Conservation (phyloP, 129 eudicot species). For the Tagetes erecta region DNA sequence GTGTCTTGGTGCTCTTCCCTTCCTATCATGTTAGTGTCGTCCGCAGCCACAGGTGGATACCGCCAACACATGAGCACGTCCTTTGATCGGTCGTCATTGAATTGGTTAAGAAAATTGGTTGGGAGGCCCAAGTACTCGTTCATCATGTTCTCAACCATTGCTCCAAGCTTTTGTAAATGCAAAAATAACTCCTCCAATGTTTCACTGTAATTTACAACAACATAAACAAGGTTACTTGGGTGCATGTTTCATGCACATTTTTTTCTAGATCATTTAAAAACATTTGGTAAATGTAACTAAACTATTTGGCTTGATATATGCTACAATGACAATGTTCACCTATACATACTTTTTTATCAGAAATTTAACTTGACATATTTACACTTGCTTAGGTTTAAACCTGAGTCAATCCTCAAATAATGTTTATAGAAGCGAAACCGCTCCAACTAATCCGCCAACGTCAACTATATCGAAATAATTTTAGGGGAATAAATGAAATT, state of each 20-base stretch:
- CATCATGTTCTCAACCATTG: constrained; percentile 20
- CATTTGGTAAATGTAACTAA: not conserved
- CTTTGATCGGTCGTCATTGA: constrained; percentile 24
- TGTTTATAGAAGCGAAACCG: too few species aligned
- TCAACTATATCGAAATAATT: too few species aligned
- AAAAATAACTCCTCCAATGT: constrained; percentile 23
- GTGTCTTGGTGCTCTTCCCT: constrained; percentile 28
- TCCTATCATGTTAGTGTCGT: constrained; percentile 15
- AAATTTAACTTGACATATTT: too few species aligned
- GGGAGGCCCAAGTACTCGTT: constrained; percentile 35
- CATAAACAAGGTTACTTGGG: not conserved
- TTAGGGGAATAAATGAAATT: not conserved
- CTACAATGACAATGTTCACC: not conserved
- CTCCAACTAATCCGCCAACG: too few species aligned
- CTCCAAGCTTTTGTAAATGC: constrained; percentile 24
- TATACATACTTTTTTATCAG: not conserved
- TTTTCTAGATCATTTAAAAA: too few species aligned
- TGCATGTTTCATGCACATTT: not conserved
- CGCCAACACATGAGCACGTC: constrained; percentile 32
- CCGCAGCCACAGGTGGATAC: constrained; percentile 19
- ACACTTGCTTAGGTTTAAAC: too few species aligned
- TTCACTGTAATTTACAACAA: constrained; percentile 18
- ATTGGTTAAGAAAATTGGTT: constrained; percentile 19
- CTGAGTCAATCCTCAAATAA: too few species aligned
- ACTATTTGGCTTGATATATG: not conserved